These are phyloP conservation scores for Solanum piurae DNA, from an alignment of 257 asterid species.

Conservation along the genomic window DNA sequence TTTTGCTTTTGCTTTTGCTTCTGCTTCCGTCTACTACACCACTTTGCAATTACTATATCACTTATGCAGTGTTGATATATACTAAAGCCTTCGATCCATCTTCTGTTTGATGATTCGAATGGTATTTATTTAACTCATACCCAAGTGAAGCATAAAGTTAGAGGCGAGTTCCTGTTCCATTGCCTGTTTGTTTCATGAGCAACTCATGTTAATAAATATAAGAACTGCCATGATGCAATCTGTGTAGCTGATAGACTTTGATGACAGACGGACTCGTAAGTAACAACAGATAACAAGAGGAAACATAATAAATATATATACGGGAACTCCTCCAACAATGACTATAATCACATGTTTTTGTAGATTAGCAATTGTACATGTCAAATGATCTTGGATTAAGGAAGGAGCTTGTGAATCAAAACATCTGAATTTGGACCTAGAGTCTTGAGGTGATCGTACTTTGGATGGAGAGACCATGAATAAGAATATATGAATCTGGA, in stretches of 20 bases:
- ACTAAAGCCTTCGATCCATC: neutral
- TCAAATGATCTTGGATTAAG: neutral
- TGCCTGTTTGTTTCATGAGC: neutral
- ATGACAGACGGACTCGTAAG: neutral
- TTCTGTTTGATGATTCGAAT: neutral
- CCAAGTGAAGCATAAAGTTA: neutral
- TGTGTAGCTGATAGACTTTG: neutral
- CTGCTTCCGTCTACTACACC: neutral
- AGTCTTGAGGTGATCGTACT: no score
- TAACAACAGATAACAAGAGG: neutral
- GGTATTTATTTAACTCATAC: neutral
- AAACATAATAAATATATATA: neutral
- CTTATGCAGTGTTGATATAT: fast-evolving
- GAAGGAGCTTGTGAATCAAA: neutral
- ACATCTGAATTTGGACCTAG: neutral
- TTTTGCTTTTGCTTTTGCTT: neutral
- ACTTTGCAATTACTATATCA: neutral
- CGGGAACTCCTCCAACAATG: neutral
- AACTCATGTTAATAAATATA: neutral
- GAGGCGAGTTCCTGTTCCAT: neutral
- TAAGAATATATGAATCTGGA: neutral
- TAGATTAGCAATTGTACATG: neutral
- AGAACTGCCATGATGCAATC: neutral
- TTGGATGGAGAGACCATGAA: neutral
- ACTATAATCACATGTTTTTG: neutral